Base-by-base conservation (phyloP, 148 eudicot genomes). In the Bassia scoparia region DNA sequence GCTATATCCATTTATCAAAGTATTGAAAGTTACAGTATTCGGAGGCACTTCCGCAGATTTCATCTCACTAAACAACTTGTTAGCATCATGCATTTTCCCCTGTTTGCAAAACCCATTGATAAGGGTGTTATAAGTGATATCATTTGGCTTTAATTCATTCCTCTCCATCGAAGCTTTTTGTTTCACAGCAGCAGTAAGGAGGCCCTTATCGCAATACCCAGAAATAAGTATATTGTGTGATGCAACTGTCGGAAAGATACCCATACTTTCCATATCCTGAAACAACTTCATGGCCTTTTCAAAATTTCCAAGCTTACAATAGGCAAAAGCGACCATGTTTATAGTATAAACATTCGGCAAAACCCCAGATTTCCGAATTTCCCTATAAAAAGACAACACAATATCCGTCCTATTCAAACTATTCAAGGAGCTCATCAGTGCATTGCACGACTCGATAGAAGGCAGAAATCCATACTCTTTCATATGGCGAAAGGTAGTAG, bases 391-490 rank as follows among this genome's bases (percentile, higher is more conserved):
- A 3, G 55, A 44, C 64, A 89, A 78, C 5, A 69, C 84, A 63
- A 92, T 77, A 85, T 85, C 92, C 3, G 61, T 76, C 69, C 96
- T 75, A 73, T 83, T 68, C 62, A 86, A 75, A 71, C 84, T 79
- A 72, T 82, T 80, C 80, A 79, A 85, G 4, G 90, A 78, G 65
- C 92, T 91, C 85, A 91, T 67, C 55, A 50, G 83, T 4, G 88
- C 90, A 84, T 90, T 90, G 71, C 96, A 90, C 3, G 96, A 90
- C 77, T 84, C 86, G 44, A 91, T 60, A 3, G 88, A 86, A 4
- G 97, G 97, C 23, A 84, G 35, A 84, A 91, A 89, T 58, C 95
- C 90, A 53, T 89, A 87, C 46, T 87, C 92, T 79, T 76, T 89
- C 94, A 91, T 89, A 16, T 46, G 74, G 26, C 65, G 70, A 80